phyloP scores from a whole-genome alignment of 768 basidiomycete species.

The Kwoniella pini region DNA sequence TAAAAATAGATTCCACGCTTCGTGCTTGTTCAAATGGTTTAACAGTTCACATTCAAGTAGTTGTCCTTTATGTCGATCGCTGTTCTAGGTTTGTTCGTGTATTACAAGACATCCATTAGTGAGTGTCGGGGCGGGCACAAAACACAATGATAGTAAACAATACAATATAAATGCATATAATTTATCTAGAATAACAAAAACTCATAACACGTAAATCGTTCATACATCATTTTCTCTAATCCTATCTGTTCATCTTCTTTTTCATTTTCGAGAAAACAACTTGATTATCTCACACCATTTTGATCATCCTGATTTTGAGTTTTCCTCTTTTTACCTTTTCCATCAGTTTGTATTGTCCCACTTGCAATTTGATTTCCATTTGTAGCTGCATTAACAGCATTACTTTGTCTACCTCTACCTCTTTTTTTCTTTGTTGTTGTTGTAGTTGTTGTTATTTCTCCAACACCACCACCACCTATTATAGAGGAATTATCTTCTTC shows the following conservation, averaged over 20 bases:
- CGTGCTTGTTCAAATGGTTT: slow-evolving; percentile 77
- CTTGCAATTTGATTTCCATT: neutral
- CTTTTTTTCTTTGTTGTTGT: slow-evolving; percentile 19
- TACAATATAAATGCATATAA: no score
- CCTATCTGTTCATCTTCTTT: neutral
- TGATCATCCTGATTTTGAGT: neutral
- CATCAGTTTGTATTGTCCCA: neutral
- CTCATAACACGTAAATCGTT: no score
- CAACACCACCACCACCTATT: neutral
- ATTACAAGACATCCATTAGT: neutral
- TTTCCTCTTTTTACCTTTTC: slow-evolving; percentile 24
- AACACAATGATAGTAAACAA: neutral
- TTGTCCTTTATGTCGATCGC: slow-evolving; percentile 83
- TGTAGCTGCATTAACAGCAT: neutral
- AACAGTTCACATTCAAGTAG: slow-evolving; percentile 69
- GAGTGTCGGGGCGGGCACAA: neutral
- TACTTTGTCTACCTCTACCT: slow-evolving; percentile 15
- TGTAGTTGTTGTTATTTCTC: neutral
- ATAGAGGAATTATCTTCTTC: neutral
- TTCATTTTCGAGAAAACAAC: no score
- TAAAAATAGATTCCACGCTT: slow-evolving; percentile 89
- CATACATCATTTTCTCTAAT: no score
- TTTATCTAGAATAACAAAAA: no score
- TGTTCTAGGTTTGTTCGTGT: slow-evolving; percentile 34
- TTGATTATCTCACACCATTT: neutral